Evolutionary conservation across 495 filamentous ascomycete genomes (phyloP), one percentile per base, ranked within the genome.

Genomic region (Hypoxylon trugodes): DNA sequence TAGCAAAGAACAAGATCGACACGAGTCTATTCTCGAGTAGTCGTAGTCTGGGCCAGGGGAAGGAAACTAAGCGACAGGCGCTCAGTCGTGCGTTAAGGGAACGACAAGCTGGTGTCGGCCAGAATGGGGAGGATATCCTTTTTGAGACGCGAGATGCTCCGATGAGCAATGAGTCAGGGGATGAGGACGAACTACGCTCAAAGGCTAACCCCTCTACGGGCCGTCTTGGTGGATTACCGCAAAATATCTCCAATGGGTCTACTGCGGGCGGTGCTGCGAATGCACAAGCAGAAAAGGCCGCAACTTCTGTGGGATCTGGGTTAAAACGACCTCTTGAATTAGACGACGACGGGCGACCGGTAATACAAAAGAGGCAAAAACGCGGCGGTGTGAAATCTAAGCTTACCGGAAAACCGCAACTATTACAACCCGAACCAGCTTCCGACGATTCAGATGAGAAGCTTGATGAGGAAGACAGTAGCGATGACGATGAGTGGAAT

Each of bases 261-360:
- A 49, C 2, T 16, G 3, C 43, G 2, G 26, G 9, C 8, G 9
- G 18, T 49, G 13, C 18, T 33, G 24, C 21, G 10, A 42, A 21
- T 28, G 25, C 43, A 9, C 37, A 37, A 21, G 36, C 56, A 0
- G 41, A 55, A 35, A 67, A 69, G 6, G 15, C 63, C 26, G 69
- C 25, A 5, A 49, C 73, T 15, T 38, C 71, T 52, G 69, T 87
- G 59, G 95, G 95, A 26, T 89, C 87, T 67, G 95, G 95, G 6
- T 73, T 98, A 45, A 98, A 97, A 70, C 85, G 93, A 42, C 90
- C 93, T 12, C 79, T 98, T 15, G 90, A 96, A 25, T 41, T 89
- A 5, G 91, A 91, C 59, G 82, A 88, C 10, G 85, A 86, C 43
- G 93, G 93, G 4, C 87, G 84, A 32, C 95, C 93, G 1, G 75